phyloP scores from a whole-genome alignment of 2,329 filamentous ascomycete species.

The Phialocephala subalpina region DNA sequence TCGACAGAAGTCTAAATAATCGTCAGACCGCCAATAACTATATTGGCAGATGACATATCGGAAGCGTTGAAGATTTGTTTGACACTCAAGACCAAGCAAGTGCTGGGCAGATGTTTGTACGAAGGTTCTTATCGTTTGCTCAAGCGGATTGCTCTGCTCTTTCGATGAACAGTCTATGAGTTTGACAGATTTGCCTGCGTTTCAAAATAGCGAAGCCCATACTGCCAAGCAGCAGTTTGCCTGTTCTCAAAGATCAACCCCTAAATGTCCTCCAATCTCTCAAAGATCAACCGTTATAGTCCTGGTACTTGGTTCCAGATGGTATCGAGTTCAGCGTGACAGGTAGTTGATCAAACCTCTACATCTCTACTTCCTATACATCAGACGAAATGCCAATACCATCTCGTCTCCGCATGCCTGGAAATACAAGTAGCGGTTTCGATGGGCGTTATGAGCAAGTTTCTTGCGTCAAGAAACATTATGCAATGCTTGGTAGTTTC shows the following conservation, averaged over 20 bases:
- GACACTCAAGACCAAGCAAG: background rate
- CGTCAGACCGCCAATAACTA: background rate
- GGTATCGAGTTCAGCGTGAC: background rate
- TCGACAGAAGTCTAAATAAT: background rate
- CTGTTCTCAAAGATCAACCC: background rate
- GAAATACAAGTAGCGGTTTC: background rate
- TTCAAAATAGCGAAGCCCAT: conserved; percentile 6
- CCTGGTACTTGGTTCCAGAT: background rate
- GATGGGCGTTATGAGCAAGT: background rate
- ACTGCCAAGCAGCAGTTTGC: conserved; percentile 7
- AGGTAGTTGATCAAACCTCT: conserved; percentile 6
- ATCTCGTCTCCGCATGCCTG: background rate
- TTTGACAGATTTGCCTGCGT: conserved; percentile 2
- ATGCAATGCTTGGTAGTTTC: conserved; percentile 4
- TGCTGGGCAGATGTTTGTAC: background rate
- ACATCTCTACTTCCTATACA: background rate
- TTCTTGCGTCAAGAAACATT: background rate
- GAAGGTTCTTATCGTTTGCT: background rate
- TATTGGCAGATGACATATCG: background rate
- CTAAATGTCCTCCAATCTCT: conserved; percentile 3
- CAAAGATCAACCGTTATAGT: background rate
- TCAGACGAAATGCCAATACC: conserved; percentile 2
- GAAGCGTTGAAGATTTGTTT: background rate
- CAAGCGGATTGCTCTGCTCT: background rate
- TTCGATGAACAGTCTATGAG: background rate